Base-by-base conservation (phyloP, 73 alveolate species). In the Urostyla sp. region DNA sequence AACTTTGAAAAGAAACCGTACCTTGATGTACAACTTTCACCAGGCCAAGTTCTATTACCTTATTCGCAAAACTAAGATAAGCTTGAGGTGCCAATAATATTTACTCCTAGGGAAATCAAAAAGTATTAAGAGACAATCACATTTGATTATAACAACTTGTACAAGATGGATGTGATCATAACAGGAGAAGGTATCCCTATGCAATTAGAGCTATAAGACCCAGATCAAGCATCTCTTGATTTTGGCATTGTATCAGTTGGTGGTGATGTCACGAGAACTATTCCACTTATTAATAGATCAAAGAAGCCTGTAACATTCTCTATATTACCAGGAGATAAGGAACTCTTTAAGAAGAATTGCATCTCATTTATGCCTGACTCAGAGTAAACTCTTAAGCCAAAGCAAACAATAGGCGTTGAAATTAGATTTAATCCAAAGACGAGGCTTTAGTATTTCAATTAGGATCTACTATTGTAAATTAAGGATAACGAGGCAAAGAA, bases 141-240 rank as follows among this genome's bases (percentile, higher is more conserved):
- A 23, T 97, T 97, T 83, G 98, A 97, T 69, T 94, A 95, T 74
- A 97, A 97, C 84, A 95, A 95, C 50, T 86, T 97, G 34, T 92
- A 93, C 84, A 96, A 94, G 50, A 92, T 94, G 26, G 99, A 97
- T 79, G 99, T 97, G n/a, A 94, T 88, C 73, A 90, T 97, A 30
- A 92, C 96, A 16, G 99, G 99, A 28, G 99, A 97, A 85, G 99
- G 99, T 20, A 92, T 92, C 58, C 99, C 99, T 43, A 89, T 97
- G 77, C 94, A 91, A 69, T 92, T 97, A 0, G 99, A 97, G 63
- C 92, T 97, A 60, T 98, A 80, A 59, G 97, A 93, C 73, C 98
- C 99, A 18, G 98, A 97, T 44, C 94, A 95, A 56, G 95, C 97
- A 67, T 80, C 87, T 28, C 91, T 97, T 20, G 98, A 97, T 85